Conservation (phyloP, 1,284 basidiomycete species). For the Tilletia horrida region DNA sequence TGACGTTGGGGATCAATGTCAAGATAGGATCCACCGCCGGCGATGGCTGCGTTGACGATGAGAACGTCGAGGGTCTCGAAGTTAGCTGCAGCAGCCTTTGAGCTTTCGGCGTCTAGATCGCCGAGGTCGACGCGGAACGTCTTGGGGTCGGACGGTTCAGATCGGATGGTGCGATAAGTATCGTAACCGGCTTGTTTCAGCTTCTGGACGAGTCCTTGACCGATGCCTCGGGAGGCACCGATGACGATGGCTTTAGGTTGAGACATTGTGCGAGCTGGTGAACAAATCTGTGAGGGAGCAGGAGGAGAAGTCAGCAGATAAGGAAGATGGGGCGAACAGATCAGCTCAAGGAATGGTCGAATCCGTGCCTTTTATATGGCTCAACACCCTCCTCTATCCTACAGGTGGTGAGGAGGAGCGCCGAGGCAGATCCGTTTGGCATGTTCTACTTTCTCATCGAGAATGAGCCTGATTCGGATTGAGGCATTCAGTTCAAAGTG, state of each 20-base stretch:
- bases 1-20: not conserved
- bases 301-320: too few species aligned
- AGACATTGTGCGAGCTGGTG: constrained; percentile 12
- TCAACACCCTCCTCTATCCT: too few species aligned
- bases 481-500: too few species aligned
- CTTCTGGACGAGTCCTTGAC: constrained; percentile 15
- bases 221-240: constrained; percentile 21
- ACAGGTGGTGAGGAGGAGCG: too few species aligned
- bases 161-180: constrained; percentile 19
- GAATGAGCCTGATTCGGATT: too few species aligned
- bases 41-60: constrained; percentile 22
- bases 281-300: too few species aligned
- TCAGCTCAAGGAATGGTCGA: too few species aligned
- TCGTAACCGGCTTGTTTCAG: constrained; percentile 12
- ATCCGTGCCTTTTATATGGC: too few species aligned
- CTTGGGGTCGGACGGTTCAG: not conserved
- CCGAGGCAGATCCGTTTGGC: too few species aligned
- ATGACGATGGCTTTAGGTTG: constrained; percentile 8
- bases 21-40: not conserved
- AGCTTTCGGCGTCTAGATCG: constrained; percentile 15
- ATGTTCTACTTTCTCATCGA: too few species aligned
- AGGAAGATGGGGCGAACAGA: too few species aligned
- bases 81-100: constrained; percentile 12
- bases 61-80: constrained; percentile 21
- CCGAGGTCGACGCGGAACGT: constrained; percentile 18